Conservation (phyloP, 306 rosid genomes). For the Castanopsis chinensis region DNA sequence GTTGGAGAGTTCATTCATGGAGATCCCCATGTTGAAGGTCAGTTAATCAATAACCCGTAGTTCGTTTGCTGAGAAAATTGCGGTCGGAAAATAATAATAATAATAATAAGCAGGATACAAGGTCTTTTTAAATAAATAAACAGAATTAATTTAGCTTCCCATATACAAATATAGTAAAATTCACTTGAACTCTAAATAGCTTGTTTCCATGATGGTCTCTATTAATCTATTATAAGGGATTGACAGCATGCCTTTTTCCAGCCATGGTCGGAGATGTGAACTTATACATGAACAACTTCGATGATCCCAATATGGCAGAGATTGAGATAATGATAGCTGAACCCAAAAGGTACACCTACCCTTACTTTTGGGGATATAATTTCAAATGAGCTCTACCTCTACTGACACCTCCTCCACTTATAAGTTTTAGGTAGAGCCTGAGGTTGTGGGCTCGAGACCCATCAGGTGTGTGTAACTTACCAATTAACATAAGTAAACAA, state of each 20-base stretch:
- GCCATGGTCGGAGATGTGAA: constrained; percentile 98
- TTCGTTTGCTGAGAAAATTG: neutral
- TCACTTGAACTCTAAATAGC: neutral
- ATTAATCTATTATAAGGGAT: constrained; percentile 2
- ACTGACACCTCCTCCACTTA: too few species aligned
- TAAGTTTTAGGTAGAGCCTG: too few species aligned
- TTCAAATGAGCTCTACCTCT: too few species aligned
- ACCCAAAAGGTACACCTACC: constrained; percentile 54
- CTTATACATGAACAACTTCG: constrained; percentile 75
- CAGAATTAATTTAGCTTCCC: neutral
- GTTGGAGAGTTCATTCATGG: constrained; percentile 67
- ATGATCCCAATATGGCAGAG: constrained; percentile 75
- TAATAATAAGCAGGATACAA: neutral
- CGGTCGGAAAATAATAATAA: neutral
- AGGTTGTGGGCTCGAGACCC: too few species aligned
- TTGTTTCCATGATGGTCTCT: neutral
- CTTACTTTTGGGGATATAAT: neutral
- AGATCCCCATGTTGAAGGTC: constrained; percentile 73
- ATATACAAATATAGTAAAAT: neutral
- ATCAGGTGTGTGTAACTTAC: too few species aligned
- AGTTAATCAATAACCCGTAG: constrained; percentile 5
- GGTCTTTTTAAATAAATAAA: neutral
- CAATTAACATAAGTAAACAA: too few species aligned
- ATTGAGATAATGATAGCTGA: constrained; percentile 96
- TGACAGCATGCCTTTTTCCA: constrained; percentile 37